Conservation (phyloP, 2,329 filamentous ascomycete genomes). For the Hortaea sp. region DNA sequence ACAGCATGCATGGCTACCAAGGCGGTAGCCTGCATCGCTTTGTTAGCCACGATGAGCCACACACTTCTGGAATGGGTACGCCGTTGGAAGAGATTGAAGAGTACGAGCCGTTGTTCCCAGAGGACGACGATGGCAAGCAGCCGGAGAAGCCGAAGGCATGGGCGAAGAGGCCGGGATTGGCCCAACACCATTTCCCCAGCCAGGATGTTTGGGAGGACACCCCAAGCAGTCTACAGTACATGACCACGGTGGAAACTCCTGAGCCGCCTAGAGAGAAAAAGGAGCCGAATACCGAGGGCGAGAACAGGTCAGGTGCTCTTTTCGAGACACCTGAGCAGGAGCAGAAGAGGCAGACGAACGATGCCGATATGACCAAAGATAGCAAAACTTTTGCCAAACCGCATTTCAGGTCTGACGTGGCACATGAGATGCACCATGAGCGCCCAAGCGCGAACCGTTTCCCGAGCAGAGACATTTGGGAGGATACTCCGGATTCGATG, state of each 20-base stretch:
- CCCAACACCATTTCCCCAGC: slow-evolving; percentile 68
- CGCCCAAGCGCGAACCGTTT: slow-evolving; percentile 59
- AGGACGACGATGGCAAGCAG: slow-evolving; percentile 52
- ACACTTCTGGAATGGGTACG: slow-evolving; percentile 41
- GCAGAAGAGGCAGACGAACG: slow-evolving; percentile 32
- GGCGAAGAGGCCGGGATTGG: slow-evolving; percentile 43
- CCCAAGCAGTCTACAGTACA: slow-evolving; percentile 68
- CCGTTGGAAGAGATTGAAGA: slow-evolving; percentile 82
- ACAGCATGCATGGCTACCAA: slow-evolving; percentile 39
- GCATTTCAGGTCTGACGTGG: slow-evolving; percentile 46
- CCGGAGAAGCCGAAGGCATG: slow-evolving; percentile 43
- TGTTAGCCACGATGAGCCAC: slow-evolving; percentile 43
- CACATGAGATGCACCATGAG: slow-evolving; percentile 35
- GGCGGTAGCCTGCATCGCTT: slow-evolving; percentile 49
- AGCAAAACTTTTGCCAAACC: slow-evolving; percentile 50
- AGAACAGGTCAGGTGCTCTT: slow-evolving; percentile 7
- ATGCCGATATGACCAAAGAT: slow-evolving; percentile 29
- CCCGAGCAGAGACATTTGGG: slow-evolving; percentile 88
- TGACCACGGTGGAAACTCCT: slow-evolving; percentile 74
- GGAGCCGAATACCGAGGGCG: neutral
- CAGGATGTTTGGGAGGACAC: slow-evolving; percentile 97
- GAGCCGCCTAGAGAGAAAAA: slow-evolving; percentile 28
- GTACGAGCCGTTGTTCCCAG: slow-evolving; percentile 89
- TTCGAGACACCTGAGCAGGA: slow-evolving; percentile 42
- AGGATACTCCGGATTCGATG: slow-evolving; percentile 79